Percentiles rank a stretch among this genome's conserved stretches.
Evolutionary conservation across 371 early-diverging fungal species (phyloP).

Genomic region (Lichtheimia ornata): DNA sequence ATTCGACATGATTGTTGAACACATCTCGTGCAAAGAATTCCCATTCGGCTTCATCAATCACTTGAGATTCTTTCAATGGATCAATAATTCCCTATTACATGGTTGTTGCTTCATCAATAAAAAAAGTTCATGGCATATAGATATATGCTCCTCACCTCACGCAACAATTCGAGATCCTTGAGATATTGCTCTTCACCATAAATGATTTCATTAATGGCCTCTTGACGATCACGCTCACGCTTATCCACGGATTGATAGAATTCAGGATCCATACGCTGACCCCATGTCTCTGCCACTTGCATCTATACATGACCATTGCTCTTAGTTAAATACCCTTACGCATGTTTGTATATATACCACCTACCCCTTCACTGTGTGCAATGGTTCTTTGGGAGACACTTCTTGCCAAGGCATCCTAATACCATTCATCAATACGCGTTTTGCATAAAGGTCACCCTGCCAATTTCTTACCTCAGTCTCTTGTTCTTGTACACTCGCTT

Average conservation of each 20-base stretch:
- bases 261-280: constrained; percentile 61
- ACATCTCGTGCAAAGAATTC: constrained; percentile 72
- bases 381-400: constrained; percentile 11
- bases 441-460: background rate
- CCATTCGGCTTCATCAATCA: constrained; percentile 51
- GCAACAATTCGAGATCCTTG: constrained; percentile 54
- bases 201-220: constrained; percentile 86
- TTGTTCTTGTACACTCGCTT: constrained; percentile 9
- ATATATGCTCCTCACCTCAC: constrained; percentile 2
- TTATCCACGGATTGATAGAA: constrained; percentile 66
- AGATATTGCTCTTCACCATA: constrained; percentile 84
- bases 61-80: constrained; percentile 11
- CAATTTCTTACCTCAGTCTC: constrained; percentile 17
- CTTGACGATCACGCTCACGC: constrained; percentile 82
- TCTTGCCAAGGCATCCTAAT: constrained; percentile 7
- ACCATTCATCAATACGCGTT: background rate
- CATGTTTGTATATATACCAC: background rate
- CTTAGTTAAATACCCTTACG: background rate
- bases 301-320: constrained; percentile 3
- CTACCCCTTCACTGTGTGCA: constrained; percentile 12
- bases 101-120: background rate
- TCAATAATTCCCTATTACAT: constrained; percentile 11
- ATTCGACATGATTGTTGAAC: constrained; percentile 74
- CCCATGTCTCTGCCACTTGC: constrained; percentile 41
- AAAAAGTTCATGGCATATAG: too few species aligned